A percentile compares a stretch with the other conserved stretches of the same genome.
Conservation (phyloP, 805 yeast species). For the Candida yuanshanica region DNA sequence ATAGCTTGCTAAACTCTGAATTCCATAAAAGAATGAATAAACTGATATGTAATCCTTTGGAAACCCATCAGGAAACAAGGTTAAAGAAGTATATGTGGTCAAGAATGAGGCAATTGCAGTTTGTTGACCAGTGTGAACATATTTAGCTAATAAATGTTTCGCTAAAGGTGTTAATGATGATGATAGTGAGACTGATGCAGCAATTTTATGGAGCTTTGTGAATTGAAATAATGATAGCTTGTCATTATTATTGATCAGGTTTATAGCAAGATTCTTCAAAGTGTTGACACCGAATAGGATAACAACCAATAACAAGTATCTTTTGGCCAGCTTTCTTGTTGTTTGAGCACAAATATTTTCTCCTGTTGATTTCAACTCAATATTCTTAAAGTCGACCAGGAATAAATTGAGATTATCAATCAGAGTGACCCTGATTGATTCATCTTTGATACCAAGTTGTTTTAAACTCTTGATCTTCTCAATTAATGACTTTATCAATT, state of each 20-base stretch:
- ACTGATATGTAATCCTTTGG: slow-evolving; percentile 11
- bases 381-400: slow-evolving; percentile 1
- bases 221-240: no score
- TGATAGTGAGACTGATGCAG: neutral
- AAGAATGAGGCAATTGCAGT: neutral
- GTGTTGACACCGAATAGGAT: slow-evolving; percentile 4
- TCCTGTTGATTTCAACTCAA: neutral
- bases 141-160: neutral
- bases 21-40: slow-evolving; percentile 10
- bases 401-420: slow-evolving; percentile 2
- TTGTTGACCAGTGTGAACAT: neutral
- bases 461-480: neutral
- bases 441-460: neutral
- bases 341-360: slow-evolving; percentile 1
- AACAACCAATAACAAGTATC: slow-evolving; percentile 10
- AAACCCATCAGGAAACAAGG: slow-evolving; percentile 11
- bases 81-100: slow-evolving; percentile 4
- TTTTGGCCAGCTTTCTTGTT: slow-evolving; percentile 6
- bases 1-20: slow-evolving; percentile 7
- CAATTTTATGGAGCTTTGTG: slow-evolving; percentile 1
- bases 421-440: slow-evolving; percentile 1
- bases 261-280: slow-evolving; percentile 2
- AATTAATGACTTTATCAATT: neutral
- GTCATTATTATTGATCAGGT: no score
- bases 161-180: slow-evolving; percentile 5